These are phyloP conservation scores for Lipomyces japonicus DNA, from an alignment of 805 yeast species.

Conservation along the genomic window DNA sequence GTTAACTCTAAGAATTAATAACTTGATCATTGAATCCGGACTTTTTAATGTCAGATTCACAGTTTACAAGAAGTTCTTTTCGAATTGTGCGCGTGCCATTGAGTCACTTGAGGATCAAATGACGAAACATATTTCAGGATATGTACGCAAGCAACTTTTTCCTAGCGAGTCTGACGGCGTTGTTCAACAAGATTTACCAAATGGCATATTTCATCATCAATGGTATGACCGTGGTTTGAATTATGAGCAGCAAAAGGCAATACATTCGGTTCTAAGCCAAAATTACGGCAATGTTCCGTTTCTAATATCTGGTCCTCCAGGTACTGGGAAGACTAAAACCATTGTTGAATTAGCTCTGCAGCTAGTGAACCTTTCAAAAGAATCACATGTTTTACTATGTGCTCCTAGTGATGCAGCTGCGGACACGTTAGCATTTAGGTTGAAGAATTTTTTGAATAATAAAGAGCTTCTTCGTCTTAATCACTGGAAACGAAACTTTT, in stretches of 20 bases:
- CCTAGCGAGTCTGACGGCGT: constrained; percentile 17
- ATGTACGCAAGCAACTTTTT: constrained; percentile 19
- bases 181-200: constrained; percentile 9
- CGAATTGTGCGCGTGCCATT: constrained; percentile 5
- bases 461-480: constrained; percentile 19
- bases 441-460: constrained; percentile 13
- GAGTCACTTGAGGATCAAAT: constrained; percentile 6
- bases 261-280: constrained; percentile 15
- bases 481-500: constrained; percentile 11
- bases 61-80: constrained; percentile 3
- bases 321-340: constrained; percentile 27
- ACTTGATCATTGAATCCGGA: constrained; percentile 12
- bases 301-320: constrained; percentile 26
- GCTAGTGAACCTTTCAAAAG: constrained; percentile 3
- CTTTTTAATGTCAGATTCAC: constrained; percentile 19
- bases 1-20: constrained; percentile 18
- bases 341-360: constrained; percentile 26
- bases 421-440: constrained; percentile 23
- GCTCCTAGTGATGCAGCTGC: constrained; percentile 29
- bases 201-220: constrained; percentile 10
- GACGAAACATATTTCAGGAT: constrained; percentile 5
- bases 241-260: constrained; percentile 23
- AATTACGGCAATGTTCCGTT: constrained; percentile 24
- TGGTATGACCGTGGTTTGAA: constrained; percentile 22
- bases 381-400: constrained; percentile 17